Conservation (phyloP, 2,329 filamentous ascomycete genomes). For the Cladosporium halotolerans region DNA sequence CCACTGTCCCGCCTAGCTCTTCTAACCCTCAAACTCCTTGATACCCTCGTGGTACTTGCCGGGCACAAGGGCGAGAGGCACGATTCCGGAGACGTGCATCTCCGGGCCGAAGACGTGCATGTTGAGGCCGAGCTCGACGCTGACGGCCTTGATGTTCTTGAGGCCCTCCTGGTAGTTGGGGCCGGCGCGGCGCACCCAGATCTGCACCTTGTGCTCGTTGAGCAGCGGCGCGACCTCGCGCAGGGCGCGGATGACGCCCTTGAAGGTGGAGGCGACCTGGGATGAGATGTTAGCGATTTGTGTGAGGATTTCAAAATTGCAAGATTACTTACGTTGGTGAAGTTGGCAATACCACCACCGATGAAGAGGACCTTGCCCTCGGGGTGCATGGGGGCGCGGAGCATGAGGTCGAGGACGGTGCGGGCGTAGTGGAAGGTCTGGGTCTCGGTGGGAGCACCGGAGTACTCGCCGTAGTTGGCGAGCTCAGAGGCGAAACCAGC, state of each 20-base stretch:
- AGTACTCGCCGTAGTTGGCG: conserved; percentile 99
- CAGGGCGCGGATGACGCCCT: conserved; percentile 95
- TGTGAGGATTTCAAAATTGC: not conserved
- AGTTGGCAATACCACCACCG: conserved; percentile 99
- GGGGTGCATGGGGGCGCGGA: conserved; percentile 74
- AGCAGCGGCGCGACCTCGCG: conserved; percentile 81
- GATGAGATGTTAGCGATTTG: conserved; percentile 13
- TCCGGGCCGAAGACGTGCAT: conserved; percentile 85
- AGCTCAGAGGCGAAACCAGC: conserved; percentile 92
- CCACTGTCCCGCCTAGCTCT: too few relatives aligned
- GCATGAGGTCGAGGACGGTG: conserved; percentile 95
- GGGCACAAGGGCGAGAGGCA: conserved; percentile 72
- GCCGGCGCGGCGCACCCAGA: conserved; percentile 86
- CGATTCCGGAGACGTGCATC: conserved; percentile 90
- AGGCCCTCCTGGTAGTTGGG: conserved; percentile 99
- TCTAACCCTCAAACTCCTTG: conserved; percentile 54
- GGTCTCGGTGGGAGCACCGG: conserved; percentile 94
- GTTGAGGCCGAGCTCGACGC: conserved; percentile 86
- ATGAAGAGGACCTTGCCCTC: conserved; percentile 99
- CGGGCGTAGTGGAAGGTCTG: conserved; percentile 99
- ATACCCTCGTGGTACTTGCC: conserved; percentile 54
- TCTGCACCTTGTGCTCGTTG: conserved; percentile 94
- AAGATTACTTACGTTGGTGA: conserved; percentile 69
- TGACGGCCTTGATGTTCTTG: conserved; percentile 98
- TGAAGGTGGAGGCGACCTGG: conserved; percentile 86